These are phyloP conservation scores for Euryodendron excelsum DNA, from an alignment of 148 eudicot species.

Conservation along the genomic window DNA sequence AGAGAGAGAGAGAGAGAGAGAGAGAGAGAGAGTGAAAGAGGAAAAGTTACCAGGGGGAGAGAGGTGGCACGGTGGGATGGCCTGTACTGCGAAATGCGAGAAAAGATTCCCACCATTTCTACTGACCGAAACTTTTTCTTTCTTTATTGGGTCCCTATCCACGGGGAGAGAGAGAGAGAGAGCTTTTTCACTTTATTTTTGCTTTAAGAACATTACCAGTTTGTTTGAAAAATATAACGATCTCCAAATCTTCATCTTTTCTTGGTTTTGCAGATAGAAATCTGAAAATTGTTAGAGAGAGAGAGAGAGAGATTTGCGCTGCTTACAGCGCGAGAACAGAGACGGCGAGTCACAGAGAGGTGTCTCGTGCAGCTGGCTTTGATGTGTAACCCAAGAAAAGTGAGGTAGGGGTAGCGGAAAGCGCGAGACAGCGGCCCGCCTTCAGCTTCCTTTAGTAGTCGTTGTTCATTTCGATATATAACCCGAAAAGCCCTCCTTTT, in stretches of 20 bases:
- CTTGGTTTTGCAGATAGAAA: conserved; percentile 8
- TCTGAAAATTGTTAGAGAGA: background rate
- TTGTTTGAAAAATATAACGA: conserved; percentile 1
- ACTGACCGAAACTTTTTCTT: conserved; percentile 1
- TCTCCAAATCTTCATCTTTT: background rate
- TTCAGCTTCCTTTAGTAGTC: too few species aligned
- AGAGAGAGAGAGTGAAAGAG: background rate
- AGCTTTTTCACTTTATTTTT: background rate
- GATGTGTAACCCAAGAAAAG: too few species aligned
- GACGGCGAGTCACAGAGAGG: too few species aligned
- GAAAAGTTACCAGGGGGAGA: background rate
- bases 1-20: background rate
- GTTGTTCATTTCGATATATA: too few species aligned
- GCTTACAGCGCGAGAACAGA: too few species aligned
- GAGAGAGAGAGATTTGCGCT: conserved; percentile 8
- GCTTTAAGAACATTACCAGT: background rate
- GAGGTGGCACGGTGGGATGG: conserved; percentile 10
- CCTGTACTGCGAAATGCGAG: conserved; percentile 1
- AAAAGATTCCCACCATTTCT: conserved; percentile 20
- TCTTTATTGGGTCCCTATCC: conserved; percentile 23
- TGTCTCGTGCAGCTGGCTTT: too few species aligned
- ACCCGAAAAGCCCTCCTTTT: too few species aligned
- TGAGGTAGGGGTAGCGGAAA: too few species aligned
- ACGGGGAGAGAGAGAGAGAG: background rate
- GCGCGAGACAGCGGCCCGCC: too few species aligned